Base-by-base conservation (phyloP, 441 rosid genomes). In the Gossypium davidsonii region DNA sequence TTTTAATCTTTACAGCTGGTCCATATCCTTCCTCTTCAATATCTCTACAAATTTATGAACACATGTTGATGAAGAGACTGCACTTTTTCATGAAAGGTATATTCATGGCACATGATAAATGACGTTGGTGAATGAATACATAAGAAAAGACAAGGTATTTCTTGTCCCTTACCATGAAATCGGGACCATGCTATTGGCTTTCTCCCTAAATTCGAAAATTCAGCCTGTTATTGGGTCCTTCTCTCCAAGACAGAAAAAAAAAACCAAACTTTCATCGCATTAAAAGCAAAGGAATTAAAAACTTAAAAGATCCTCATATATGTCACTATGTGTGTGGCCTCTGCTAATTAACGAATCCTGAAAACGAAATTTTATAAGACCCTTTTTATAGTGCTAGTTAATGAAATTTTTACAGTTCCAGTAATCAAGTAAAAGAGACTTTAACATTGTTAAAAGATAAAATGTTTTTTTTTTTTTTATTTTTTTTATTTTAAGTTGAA, bases 31-130 rank as follows among this genome's bases (percentile, higher is more conserved):
- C 5, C 10, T 60, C 66, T 46, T 3, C 20, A 52, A 52, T 11
- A 18, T 49, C n/a, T 12, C 11, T 31, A 18, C 3, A 34, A 26
- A 73, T 31, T 18, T 39, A 57, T 25, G 67, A 62, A 34, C 57
- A 64, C 28, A 31, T 23, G 52, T 51, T 64, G 15, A 48, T 25
- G 67, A 62, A 76, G 39, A 39, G 46, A 52, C 34, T 21, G 39
- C 55, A 66, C 74, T 63, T 78, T 73, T 77, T 67, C 77, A 71
- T 77, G 80, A 76, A 79, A 75, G 73, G 56, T 57, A 42, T 12
- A 57, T 46, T 34, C 58, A 53, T 46, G 52, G 44, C 26, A 21
- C 70, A 56, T n/a, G 57, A 28, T 67, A 66, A 73, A 34, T 53
- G 21, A 55, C 39, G 20, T 57, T 63, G 39, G 71, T 73, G 71